These are phyloP conservation scores for Globisporangium echinulatum DNA, from an alignment of 352 stramenopile species.

Conservation along the genomic window DNA sequence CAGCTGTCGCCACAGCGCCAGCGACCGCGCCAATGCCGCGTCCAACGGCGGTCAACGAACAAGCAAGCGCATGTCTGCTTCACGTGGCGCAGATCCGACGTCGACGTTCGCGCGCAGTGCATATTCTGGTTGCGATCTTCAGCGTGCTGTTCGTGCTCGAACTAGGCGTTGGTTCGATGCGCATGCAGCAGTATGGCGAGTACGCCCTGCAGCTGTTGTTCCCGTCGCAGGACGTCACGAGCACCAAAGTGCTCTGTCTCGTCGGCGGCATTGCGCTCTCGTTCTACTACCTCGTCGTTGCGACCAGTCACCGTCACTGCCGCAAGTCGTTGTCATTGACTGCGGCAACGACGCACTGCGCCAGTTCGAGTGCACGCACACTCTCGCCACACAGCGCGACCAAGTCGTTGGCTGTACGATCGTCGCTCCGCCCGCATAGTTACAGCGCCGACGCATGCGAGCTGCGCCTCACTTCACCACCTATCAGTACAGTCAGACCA, in stretches of 20 bases:
- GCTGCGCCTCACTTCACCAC: not conserved
- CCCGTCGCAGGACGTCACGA: conserved; percentile 38
- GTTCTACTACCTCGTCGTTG: conserved; percentile 25
- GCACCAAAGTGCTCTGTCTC: conserved; percentile 33
- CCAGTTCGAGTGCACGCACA: not conserved
- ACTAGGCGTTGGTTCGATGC: not conserved
- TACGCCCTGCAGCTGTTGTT: conserved; percentile 33
- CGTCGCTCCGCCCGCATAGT: not conserved
- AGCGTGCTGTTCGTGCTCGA: not conserved
- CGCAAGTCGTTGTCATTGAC: not conserved
- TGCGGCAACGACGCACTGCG: not conserved
- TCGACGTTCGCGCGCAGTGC: conserved; percentile 8
- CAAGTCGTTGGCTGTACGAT: not conserved
- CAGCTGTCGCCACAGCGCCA: too few relatives aligned
- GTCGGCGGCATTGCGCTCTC: conserved; percentile 29
- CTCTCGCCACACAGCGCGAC: not conserved
- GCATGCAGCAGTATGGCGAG: conserved; percentile 14
- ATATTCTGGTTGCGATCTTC: conserved; percentile 7
- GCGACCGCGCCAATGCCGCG: too few relatives aligned
- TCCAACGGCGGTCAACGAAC: too few relatives aligned
- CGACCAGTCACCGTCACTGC: not conserved
- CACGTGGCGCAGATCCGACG: conserved; percentile 3
- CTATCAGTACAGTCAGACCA: not conserved
- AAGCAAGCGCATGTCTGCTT: conserved; percentile 1
- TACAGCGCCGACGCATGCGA: not conserved